Evolutionary conservation across 768 basidiomycete genomes (phyloP).

Genomic region (Phylloporus arenicola): DNA sequence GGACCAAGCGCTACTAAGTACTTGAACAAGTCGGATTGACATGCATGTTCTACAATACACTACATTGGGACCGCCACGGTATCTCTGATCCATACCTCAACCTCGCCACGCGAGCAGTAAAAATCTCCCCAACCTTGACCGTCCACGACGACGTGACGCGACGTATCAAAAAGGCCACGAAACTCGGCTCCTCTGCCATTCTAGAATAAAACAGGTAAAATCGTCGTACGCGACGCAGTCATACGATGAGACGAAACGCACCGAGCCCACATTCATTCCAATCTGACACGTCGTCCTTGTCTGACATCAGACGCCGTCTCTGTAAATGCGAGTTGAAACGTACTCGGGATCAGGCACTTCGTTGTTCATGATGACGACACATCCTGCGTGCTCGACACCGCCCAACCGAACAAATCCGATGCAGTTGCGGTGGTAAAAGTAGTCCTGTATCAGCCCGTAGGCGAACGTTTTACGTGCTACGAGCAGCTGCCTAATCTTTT

Average conservation of each 20-base stretch:
- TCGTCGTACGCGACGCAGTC: background rate
- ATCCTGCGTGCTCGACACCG: conserved; percentile 48
- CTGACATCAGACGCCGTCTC: too few relatives aligned
- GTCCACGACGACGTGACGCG: conserved; percentile 43
- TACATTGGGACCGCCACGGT: background rate
- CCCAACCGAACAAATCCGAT: conserved; percentile 76
- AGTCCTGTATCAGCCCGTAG: conserved; percentile 60
- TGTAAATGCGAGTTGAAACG: conserved; percentile 2
- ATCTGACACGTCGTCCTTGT: conserved; percentile 22
- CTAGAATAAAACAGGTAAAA: conserved; percentile 21
- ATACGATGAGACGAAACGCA: conserved; percentile 31
- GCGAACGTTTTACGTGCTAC: conserved; percentile 60
- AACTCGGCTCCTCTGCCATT: conserved; percentile 34
- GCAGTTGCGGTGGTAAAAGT: conserved; percentile 52
- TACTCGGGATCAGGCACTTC: conserved; percentile 18
- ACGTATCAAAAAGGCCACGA: conserved; percentile 41
- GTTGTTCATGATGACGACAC: conserved; percentile 70
- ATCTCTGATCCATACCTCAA: conserved; percentile 55
- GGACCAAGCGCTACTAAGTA: too few relatives aligned
- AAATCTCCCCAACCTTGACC: conserved; percentile 62
- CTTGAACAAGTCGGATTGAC: too few relatives aligned
- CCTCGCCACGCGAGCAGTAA: conserved; percentile 47
- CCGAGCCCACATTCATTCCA: conserved; percentile 64
- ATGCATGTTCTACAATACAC: too few relatives aligned
- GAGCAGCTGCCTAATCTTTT: conserved; percentile 51